Evolutionary conservation across 192 early-diverging fungal genomes (phyloP).

Genomic region (Rhizoclosmatium globosum): DNA sequence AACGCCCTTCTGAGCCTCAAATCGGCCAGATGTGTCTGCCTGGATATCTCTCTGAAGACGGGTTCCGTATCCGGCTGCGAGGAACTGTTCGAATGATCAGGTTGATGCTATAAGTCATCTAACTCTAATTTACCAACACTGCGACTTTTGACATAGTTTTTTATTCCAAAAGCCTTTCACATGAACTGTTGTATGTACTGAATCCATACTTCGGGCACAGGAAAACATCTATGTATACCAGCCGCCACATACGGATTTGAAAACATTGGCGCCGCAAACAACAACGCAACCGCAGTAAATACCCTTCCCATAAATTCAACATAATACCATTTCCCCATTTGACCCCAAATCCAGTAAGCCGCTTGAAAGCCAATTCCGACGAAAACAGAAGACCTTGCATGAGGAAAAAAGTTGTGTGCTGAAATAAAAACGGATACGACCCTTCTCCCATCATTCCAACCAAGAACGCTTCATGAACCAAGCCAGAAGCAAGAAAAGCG

Average conservation of each 20-base stretch:
- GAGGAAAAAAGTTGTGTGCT: neutral
- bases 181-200: neutral
- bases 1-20: slow-evolving; percentile 51
- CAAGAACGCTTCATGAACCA: neutral
- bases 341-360: neutral
- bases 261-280: neutral
- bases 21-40: slow-evolving; percentile 30
- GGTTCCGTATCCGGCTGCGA: slow-evolving; percentile 71
- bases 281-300: neutral
- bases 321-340: neutral
- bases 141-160: slow-evolving; percentile 12
- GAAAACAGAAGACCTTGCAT: neutral
- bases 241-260: neutral
- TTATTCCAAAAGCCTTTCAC: slow-evolving; percentile 1
- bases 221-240: neutral
- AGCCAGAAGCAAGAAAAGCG: neutral
- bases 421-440: neutral
- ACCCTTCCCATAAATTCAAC: neutral
- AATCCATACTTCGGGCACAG: neutral
- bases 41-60: slow-evolving; percentile 62
- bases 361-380: neutral
- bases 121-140: neutral
- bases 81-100: slow-evolving; percentile 35
- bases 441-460: neutral
- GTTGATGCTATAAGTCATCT: neutral